A percentile compares a stretch with the other conserved stretches of the same genome.
These are phyloP conservation scores for Paraglomus occultum DNA, from an alignment of 192 early-diverging fungal genomes.

Conservation along the genomic window DNA sequence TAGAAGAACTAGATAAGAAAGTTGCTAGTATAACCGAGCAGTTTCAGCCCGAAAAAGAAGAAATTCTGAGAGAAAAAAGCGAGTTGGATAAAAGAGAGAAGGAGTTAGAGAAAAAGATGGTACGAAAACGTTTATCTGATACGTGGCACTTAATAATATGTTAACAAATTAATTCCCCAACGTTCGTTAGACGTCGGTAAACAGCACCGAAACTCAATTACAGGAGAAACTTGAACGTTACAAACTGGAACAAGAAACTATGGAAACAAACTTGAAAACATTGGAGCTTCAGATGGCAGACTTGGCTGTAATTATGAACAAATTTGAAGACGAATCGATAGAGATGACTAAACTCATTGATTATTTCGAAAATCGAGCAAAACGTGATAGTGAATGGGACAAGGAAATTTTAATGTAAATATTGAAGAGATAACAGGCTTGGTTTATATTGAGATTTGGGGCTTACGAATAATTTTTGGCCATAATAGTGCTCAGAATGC, in stretches of 20 bases:
- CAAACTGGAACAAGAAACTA: not conserved
- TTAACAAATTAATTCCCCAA: no score
- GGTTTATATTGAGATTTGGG: not conserved
- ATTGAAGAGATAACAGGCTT: not conserved
- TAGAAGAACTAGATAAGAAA: conserved; percentile 10
- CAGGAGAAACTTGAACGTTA: conserved; percentile 17
- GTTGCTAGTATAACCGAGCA: conserved; percentile 14
- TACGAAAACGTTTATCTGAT: not conserved
- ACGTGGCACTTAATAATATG: not conserved
- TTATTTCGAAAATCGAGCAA: not conserved
- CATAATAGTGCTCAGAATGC: not conserved
- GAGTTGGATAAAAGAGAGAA: conserved; percentile 4
- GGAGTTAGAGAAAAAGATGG: conserved; percentile 16
- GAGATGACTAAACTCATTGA: conserved; percentile 17
- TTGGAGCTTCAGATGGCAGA: conserved; percentile 11
- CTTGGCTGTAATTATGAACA: not conserved
- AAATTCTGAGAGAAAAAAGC: conserved; percentile 4
- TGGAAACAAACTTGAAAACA: not conserved
- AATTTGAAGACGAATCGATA: conserved; percentile 5
- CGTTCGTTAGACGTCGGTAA: not conserved
- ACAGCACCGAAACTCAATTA: conserved; percentile 12
- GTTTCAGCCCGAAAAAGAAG: conserved; percentile 4
- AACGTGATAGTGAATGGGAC: conserved; percentile 18
- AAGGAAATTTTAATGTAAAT: conserved; percentile 18
- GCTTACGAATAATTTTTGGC: not conserved